phyloP scores from a whole-genome alignment of 768 basidiomycete genomes.

The Lactarius evosmus region DNA sequence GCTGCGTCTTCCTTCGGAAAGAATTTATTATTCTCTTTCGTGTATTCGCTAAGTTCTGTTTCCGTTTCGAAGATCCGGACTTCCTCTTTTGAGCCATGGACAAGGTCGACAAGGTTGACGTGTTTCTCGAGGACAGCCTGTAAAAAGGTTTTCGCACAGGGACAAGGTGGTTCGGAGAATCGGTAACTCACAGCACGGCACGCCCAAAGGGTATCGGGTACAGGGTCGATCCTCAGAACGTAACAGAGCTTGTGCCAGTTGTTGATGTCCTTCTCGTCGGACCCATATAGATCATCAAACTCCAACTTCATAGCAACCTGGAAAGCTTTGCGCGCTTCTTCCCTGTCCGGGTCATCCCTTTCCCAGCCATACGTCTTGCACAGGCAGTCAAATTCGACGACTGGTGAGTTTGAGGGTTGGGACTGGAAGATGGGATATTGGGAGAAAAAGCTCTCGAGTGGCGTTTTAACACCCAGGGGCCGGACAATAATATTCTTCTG shows the following conservation, averaged over 20 bases:
- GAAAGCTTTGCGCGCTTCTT: conserved; percentile 3
- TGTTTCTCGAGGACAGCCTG: conserved; percentile 17
- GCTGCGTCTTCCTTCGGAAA: conserved; percentile 34
- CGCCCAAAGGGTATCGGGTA: conserved; percentile 9
- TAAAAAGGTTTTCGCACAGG: not conserved
- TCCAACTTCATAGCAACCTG: conserved; percentile 21
- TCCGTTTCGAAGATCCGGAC: conserved; percentile 31
- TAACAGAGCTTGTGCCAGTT: conserved; percentile 26
- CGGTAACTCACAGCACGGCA: conserved; percentile 4
- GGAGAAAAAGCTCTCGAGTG: conserved; percentile 26
- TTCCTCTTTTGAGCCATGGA: conserved; percentile 26
- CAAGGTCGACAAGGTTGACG: conserved; percentile 37
- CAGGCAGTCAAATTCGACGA: conserved; percentile 21
- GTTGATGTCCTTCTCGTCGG: conserved; percentile 20
- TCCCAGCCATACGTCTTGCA: conserved; percentile 1
- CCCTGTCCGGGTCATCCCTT: not conserved
- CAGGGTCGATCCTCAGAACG: conserved; percentile 23
- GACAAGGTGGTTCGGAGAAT: not conserved
- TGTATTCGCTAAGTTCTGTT: conserved; percentile 31
- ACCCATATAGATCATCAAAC: conserved; percentile 28
- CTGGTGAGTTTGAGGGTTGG: conserved; percentile 13
- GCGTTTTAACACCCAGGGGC: not conserved
- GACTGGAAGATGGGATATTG: conserved; percentile 20
- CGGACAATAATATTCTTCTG: not conserved
- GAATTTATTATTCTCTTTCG: conserved; percentile 24